Evolutionary conservation across 345 rosid species (phyloP), one percentile per base, ranked within the genome.

Genomic region (Adansonia digitata): DNA sequence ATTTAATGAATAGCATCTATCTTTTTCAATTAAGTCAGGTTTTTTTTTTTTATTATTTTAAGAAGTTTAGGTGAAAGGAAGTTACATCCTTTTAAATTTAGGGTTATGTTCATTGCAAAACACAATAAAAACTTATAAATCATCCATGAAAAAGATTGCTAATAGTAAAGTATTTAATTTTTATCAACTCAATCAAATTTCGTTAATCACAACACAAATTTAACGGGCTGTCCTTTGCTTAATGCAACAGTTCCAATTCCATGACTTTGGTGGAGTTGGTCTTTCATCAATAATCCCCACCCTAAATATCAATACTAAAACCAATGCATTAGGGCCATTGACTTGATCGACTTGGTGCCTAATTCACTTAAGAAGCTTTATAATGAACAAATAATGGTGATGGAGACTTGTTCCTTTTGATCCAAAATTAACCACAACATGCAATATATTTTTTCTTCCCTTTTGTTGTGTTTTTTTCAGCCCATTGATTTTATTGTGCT

Each of bases 301-400:
- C 52, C 70, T 64, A 77, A 2, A 31, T 55, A 56, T 66, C 14
- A 76, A 74, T 55, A 63, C 78, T 73, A 34, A 51, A 37, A 74
- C 64, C 69, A 52, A 76, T 64, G 53, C 43, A 26, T 45, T 74
- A 78, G 78, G 72, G 17, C 59, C 80, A 71, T 71, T 78, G 79
- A 81, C 81, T 83, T 78, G 45, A 39, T 43, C 46, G 18, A 45
- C 42, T 62, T 35, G 22, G 39, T 68, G 80, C 84, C 82, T 74
- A 83, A 71, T 67, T 73, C 67, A 60, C 65, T 80, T 73, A 55
- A 35, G 18, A 24, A 71, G 43, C 37, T 59, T 56, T 43, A 52
- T 56, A 34, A 74, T 81, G 75, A 22, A 31, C 71, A 73, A 73
- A 69, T 80, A 61, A 80, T 75, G 27, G 56, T 56, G 79, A 77